These are phyloP conservation scores for Roridomyces roridus DNA, from an alignment of 768 basidiomycete species.

Conservation along the genomic window DNA sequence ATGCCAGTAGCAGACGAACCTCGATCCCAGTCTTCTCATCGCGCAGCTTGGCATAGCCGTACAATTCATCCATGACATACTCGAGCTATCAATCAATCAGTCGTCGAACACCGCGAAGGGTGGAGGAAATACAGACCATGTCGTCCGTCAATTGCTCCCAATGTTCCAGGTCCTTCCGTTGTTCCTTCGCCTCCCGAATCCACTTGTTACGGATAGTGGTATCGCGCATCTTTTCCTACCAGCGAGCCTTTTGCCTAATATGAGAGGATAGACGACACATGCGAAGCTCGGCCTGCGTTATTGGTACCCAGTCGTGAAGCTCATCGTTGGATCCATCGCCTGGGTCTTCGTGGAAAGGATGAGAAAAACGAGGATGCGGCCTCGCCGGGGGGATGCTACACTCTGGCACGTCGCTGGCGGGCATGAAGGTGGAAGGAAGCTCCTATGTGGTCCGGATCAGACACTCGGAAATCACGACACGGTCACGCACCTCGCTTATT, in stretches of 20 bases:
- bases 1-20: background rate
- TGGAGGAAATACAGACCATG: conserved; percentile 22
- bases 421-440: no score
- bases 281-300: conserved; percentile 15
- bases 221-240: conserved; percentile 20
- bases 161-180: background rate
- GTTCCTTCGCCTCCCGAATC: conserved; percentile 21
- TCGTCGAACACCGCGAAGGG: background rate
- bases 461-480: no score
- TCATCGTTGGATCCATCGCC: background rate
- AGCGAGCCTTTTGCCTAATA: conserved; percentile 17
- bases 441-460: no score
- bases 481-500: no score
- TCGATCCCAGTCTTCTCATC: conserved; percentile 27
- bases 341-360: conserved; percentile 13
- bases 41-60: conserved; percentile 22
- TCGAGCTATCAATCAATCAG: conserved; percentile 5
- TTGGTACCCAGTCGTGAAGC: conserved; percentile 6
- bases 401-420: no score
- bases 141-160: conserved; percentile 18
- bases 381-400: no score
- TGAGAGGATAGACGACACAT: conserved; percentile 21
- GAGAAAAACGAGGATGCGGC: no score
- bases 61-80: conserved; percentile 26
- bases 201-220: conserved; percentile 16